These are phyloP conservation scores for Tympanopsis confertula DNA, from an alignment of 2,329 filamentous ascomycete species.

Conservation along the genomic window DNA sequence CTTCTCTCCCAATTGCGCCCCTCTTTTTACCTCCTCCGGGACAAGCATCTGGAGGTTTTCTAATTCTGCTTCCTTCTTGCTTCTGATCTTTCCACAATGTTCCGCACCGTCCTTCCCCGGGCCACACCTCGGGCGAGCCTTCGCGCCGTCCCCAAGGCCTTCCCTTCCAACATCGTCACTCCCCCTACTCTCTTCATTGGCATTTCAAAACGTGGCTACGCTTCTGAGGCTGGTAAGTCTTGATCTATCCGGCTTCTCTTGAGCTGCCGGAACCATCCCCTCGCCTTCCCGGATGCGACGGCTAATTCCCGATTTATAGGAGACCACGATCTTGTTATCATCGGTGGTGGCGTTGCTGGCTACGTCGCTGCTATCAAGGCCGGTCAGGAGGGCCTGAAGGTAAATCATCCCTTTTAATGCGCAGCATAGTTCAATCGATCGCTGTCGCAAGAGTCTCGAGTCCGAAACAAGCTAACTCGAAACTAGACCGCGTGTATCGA, in stretches of 20 bases:
- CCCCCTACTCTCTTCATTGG: conserved; percentile 25
- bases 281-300: conserved; percentile 14
- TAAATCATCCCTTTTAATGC: conserved; percentile 25
- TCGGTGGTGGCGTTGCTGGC: conserved; percentile 93
- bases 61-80: conserved; percentile 11
- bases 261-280: too few relatives aligned
- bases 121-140: conserved; percentile 28
- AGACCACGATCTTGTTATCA: conserved; percentile 94
- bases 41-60: too few relatives aligned
- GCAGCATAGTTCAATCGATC: conserved; percentile 2
- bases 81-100: conserved; percentile 27
- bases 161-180: conserved; percentile 20
- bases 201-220: conserved; percentile 43
- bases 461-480: too few relatives aligned
- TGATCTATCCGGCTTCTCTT: too few relatives aligned
- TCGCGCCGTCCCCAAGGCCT: conserved; percentile 20
- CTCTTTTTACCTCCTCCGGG: too few relatives aligned
- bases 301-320: conserved; percentile 34
- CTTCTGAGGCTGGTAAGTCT: conserved; percentile 27
- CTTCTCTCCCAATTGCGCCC: too few relatives aligned
- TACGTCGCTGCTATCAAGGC: conserved; percentile 99
- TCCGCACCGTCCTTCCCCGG: conserved; percentile 36
- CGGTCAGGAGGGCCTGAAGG: conserved; percentile 92
- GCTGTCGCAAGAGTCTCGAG: not conserved
- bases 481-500: conserved; percentile 86